A percentile compares a stretch with the other conserved stretches of the same genome.
phyloP scores from a whole-genome alignment of 2,329 filamentous ascomycete species.

The Paraphaeosphaeria sporulosa region DNA sequence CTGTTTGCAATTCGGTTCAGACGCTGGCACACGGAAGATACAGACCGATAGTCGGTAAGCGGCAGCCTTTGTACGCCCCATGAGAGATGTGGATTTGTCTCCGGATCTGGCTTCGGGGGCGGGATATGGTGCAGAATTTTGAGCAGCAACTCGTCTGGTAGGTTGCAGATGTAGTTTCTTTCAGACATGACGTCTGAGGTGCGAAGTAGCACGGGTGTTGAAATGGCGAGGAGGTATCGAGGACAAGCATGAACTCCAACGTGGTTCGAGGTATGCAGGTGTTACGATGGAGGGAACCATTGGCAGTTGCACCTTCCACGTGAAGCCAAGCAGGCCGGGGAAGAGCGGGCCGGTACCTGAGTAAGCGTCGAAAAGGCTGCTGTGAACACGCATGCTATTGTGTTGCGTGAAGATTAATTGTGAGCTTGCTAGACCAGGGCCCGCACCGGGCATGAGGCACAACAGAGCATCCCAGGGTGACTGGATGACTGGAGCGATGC shows the following conservation, averaged over 20 bases:
- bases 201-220: not conserved
- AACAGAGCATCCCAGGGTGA: too few relatives aligned
- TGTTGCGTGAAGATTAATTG: not conserved
- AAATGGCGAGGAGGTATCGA: not conserved
- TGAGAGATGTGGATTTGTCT: not conserved
- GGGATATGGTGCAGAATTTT: slow-evolving; percentile 1
- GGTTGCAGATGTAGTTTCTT: not conserved
- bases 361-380: not conserved
- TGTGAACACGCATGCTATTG: not conserved
- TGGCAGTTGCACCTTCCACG: not conserved
- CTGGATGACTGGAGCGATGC: too few relatives aligned
- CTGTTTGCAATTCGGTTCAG: not conserved
- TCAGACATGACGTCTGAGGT: not conserved
- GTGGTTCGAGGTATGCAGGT: not conserved
- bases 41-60: slow-evolving; percentile 4
- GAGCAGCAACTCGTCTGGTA: slow-evolving; percentile 7
- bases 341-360: not conserved
- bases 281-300: not conserved
- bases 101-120: not conserved
- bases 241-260: not conserved
- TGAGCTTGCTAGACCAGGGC: not conserved
- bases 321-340: not conserved
- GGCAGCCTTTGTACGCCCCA: not conserved
- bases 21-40: slow-evolving; percentile 2
- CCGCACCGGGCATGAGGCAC: too few relatives aligned